Percentiles rank a stretch among this genome's conserved stretches.
phyloP scores from a whole-genome alignment of 257 asterid genomes.

The Fraxinus americana region DNA sequence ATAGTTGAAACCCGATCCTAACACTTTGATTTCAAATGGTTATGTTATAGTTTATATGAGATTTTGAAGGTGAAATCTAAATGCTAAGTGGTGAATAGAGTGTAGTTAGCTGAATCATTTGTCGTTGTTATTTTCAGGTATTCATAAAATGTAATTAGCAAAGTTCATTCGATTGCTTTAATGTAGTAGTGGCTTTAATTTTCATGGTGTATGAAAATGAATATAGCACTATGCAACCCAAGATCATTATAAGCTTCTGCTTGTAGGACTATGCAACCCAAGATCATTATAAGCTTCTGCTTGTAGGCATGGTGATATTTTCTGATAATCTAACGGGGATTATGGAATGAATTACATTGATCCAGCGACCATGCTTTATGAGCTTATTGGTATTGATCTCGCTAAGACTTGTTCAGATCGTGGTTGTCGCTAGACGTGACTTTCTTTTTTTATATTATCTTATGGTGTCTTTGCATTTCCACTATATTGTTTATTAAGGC shows the following conservation, averaged over 20 bases:
- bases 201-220: conserved; percentile 15
- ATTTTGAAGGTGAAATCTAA: not conserved
- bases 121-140: not conserved
- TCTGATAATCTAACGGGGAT: not conserved
- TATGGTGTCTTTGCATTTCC: too few species aligned
- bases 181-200: not conserved
- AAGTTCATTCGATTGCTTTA: not conserved
- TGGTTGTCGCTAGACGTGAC: not conserved
- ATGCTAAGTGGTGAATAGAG: conserved; percentile 4
- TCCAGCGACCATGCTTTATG: not conserved
- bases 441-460: conserved; percentile 23
- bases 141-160: not conserved
- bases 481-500: too few species aligned
- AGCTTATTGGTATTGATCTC: not conserved
- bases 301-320: not conserved
- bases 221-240: conserved; percentile 10
- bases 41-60: conserved; percentile 8
- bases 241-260: not conserved
- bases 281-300: not conserved
- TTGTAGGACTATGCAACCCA: too few species aligned
- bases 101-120: not conserved
- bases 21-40: conserved; percentile 11
- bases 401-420: too few species aligned
- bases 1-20: not conserved
- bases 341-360: not conserved